Evolutionary conservation across 1,139 yeast species (phyloP).

Genomic region (Zygosaccharomyces pseudobailii): DNA sequence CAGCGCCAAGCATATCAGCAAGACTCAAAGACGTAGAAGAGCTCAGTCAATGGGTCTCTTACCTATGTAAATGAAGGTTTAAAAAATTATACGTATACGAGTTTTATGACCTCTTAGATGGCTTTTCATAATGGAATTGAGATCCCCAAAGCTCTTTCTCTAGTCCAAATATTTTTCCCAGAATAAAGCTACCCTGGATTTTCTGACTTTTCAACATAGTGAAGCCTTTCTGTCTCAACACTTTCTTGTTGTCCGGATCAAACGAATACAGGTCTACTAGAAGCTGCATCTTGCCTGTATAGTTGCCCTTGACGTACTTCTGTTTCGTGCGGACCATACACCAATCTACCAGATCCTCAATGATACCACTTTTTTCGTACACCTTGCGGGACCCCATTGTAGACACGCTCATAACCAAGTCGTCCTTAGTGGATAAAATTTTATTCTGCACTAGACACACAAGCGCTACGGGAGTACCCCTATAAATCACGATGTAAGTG

Average conservation of each 20-base stretch:
- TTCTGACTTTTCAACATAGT: constrained; percentile 30
- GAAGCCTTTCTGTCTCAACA: constrained; percentile 38
- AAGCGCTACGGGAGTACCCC: constrained; percentile 65
- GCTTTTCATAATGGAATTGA: constrained; percentile 29
- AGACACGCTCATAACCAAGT: constrained; percentile 47
- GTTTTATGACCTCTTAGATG: not conserved
- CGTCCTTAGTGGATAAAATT: constrained; percentile 32
- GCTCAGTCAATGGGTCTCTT: constrained; percentile 6
- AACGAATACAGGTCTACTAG: constrained; percentile 50
- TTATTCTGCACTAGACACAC: constrained; percentile 39
- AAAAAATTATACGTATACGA: not conserved
- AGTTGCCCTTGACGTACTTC: constrained; percentile 32
- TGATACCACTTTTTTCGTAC: constrained; percentile 56
- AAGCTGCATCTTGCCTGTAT: constrained; percentile 34
- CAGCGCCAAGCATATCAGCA: constrained; percentile 12
- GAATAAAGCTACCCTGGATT: constrained; percentile 29
- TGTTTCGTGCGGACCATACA: constrained; percentile 47
- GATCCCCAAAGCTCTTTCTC: constrained; percentile 50
- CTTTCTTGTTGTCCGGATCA: constrained; percentile 40
- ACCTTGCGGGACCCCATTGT: constrained; percentile 64
- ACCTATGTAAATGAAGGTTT: constrained; percentile 2
- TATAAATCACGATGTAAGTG: constrained; percentile 53
- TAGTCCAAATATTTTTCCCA: constrained; percentile 41
- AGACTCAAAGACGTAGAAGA: constrained; percentile 5
- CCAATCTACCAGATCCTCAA: constrained; percentile 58